phyloP scores from a whole-genome alignment of 2,329 filamentous ascomycete genomes.

The Curvularia verruculosa region DNA sequence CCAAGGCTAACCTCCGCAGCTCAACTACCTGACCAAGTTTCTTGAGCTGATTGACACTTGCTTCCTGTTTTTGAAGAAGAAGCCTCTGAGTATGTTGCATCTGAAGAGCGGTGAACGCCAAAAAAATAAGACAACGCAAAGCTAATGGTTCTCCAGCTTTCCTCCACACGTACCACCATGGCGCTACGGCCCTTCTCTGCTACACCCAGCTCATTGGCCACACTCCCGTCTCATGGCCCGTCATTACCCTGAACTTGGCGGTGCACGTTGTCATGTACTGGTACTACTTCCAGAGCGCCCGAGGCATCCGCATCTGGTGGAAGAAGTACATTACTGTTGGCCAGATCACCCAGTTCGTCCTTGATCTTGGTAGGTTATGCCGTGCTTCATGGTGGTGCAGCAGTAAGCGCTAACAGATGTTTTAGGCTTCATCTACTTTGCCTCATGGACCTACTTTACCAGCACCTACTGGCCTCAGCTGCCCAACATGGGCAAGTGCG shows the following conservation, averaged over 20 bases:
- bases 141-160: conserved; percentile 64
- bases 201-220: conserved; percentile 95
- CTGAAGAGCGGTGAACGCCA: neutral
- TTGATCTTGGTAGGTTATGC: conserved; percentile 79
- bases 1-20: conserved; percentile 61
- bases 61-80: conserved; percentile 99
- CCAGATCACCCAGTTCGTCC: conserved; percentile 96
- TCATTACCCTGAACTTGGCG: conserved; percentile 87
- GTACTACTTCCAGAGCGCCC: conserved; percentile 99
- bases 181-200: conserved; percentile 94
- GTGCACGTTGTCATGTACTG: conserved; percentile 99
- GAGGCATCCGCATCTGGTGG: conserved; percentile 97
- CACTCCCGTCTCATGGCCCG: conserved; percentile 93
- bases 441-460: conserved; percentile 98
- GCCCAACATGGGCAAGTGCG: conserved; percentile 84
- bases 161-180: conserved; percentile 99
- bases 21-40: conserved; percentile 99
- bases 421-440: conserved; percentile 96
- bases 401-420: conserved; percentile 26
- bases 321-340: conserved; percentile 99
- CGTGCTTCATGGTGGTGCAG: neutral
- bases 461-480: conserved; percentile 86
- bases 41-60: conserved; percentile 93
- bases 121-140: conserved; percentile 13
- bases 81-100: conserved; percentile 77